Evolutionary conservation across 352 stramenopile species (phyloP).

Genomic region (Globisporangium perplexum): DNA sequence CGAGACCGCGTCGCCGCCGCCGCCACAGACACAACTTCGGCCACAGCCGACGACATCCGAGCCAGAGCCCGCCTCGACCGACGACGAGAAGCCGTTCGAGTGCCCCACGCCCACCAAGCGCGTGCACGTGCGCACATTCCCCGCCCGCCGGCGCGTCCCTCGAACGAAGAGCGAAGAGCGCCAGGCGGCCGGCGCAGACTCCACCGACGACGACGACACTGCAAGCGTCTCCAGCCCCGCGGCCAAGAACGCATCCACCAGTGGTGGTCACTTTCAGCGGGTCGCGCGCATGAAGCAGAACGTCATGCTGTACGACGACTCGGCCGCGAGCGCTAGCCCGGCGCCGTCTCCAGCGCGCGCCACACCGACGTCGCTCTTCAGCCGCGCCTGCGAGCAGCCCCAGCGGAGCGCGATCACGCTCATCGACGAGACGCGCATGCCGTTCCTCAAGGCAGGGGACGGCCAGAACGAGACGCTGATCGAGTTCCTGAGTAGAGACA

Average conservation of each 20-base stretch:
- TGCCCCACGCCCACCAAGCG: conserved; percentile 4
- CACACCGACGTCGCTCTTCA: conserved; percentile 1
- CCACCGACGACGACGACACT: not conserved
- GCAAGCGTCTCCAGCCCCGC: not conserved
- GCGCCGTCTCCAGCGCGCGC: not conserved
- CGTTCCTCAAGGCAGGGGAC: conserved; percentile 2
- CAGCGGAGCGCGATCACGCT: conserved; percentile 2
- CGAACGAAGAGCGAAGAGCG: not conserved
- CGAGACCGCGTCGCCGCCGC: not conserved
- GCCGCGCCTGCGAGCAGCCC: not conserved
- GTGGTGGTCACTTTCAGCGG: too few relatives aligned
- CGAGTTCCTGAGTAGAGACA: not conserved
- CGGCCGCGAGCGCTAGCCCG: not conserved
- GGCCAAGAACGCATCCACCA: not conserved
- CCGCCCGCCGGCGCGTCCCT: not conserved
- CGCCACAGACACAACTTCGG: not conserved
- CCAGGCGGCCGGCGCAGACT: not conserved
- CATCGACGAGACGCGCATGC: conserved; percentile 7
- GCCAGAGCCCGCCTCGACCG: not conserved
- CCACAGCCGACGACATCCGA: not conserved
- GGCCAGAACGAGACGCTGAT: conserved; percentile 8
- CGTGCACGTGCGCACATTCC: conserved; percentile 9
- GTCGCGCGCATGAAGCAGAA: not conserved
- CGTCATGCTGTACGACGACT: not conserved
- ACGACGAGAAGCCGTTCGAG: not conserved